Evolutionary conservation across 116 monocot species (phyloP), one percentile per base, ranked within the genome.

Genomic region (Posidonia oceanica): DNA sequence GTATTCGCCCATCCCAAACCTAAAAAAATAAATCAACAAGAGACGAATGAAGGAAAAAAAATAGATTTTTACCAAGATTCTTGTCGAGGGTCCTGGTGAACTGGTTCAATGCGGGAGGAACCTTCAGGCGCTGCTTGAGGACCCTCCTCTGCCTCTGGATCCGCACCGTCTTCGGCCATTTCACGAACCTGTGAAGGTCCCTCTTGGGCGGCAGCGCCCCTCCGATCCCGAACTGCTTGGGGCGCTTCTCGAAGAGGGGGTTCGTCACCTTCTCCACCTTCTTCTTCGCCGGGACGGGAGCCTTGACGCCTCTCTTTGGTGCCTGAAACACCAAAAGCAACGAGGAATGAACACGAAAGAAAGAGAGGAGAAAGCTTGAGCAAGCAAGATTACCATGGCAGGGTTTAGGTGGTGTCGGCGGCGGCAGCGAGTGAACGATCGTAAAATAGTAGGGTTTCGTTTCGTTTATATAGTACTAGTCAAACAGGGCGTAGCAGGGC

Each of bases 51-150:
- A 13, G 21, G 1, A 13, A 3, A 38, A 54, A 69, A 14, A 17
- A 8, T 29, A 1, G 42, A n/a, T 29, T 14, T 17, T 37, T 81
- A 94, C 93, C 93, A 1, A 94, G 84, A 76, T 94, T 94, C 66
- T 89, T 89, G 71, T 94, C 93, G 23, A 94, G 78, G 11, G 93
- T 94, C 58, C 81, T 78, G 52, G 89, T 89, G 80, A 94, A 94
- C 87, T 89, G 89, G 71, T 94, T 94, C 52, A 94, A 37, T 2
- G 90, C 83, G 2, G 94, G 94, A 6, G 94, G 87, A 36, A 94
- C 94, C 83, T 94, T 90, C 71, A 94, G 73, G 60, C 94, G 61
- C 82, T 94, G 94, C 90, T 87, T 87, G 37, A 94, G 87, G 39
- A 94, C 85, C 67, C 94, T 85, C 72, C 81, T 79, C 83, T 94